Evolutionary conservation across 768 basidiomycete species (phyloP), one percentile per base, ranked within the genome.

Genomic region (Mycena sanguinolenta): DNA sequence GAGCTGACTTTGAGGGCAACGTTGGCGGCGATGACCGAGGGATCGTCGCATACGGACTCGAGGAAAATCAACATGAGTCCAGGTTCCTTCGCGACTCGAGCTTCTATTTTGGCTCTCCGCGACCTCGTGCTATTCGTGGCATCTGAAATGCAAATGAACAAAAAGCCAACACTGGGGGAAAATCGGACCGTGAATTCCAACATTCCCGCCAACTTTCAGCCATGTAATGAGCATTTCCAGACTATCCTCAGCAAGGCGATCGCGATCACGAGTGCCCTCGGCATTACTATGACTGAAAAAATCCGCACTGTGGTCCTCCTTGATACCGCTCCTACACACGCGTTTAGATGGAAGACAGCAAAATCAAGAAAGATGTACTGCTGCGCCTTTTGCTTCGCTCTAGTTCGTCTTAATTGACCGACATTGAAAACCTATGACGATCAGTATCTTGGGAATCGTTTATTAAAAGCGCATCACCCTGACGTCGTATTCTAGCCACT

Each of bases 401-500:
- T 90, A 1, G 93, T 92, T 32, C 96, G 89, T 65, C 97, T 89
- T 27, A 98, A 84, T 79, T 99, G 97, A 8, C 97, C 98, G 32
- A 99, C 98, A 77, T 99, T 99, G 86, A 99, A 99, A 7, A 99
- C 98, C 94, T 96, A 44, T 14, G 42, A 55, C 63, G 32, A 52
- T 63, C 36, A 57, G 36, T 23, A 46, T n/a, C 4, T 34, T 34
- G 30, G 34, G 46, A 34, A 6, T 23, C 44, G 54, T 59, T 44
- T 32, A 25, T 58, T 49, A 54, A 36, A 64, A 32, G 67, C 28
- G 28, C 42, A 27, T 70, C n/a, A 92, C 95, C 86, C 96, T 94
- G 73, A 98, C 97, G 73, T 97, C 90, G 79, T 98, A 99, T 81
- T 99, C 98, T 53, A 99, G 88, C 98, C 98, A 99, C 96, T 99